These are phyloP conservation scores for Articulospora tetracladia DNA, from an alignment of 495 filamentous ascomycete species.

Conservation along the genomic window DNA sequence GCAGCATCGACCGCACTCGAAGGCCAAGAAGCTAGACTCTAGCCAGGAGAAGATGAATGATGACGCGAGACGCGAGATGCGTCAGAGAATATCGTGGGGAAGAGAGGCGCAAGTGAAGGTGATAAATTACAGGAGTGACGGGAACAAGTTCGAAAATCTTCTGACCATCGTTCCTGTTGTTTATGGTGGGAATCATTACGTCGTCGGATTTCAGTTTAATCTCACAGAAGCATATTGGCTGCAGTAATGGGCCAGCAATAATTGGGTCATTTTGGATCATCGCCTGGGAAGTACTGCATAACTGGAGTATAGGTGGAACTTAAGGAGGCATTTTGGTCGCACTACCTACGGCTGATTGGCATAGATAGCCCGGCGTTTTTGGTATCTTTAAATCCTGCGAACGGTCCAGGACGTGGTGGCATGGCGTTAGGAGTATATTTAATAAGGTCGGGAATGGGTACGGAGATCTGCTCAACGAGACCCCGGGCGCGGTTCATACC, in stretches of 20 bases:
- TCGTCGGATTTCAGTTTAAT: slow-evolving; percentile 42
- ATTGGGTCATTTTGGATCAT: not conserved
- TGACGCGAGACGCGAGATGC: slow-evolving; percentile 34
- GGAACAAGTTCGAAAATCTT: slow-evolving; percentile 40
- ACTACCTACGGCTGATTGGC: not conserved
- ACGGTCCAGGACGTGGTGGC: not conserved
- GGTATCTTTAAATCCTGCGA: not conserved
- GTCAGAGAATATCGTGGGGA: slow-evolving; percentile 32
- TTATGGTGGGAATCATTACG: slow-evolving; percentile 23
- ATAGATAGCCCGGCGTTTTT: not conserved
- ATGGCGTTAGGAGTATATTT: not conserved
- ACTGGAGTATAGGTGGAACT: not conserved
- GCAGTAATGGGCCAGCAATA: not conserved
- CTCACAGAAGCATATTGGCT: not conserved
- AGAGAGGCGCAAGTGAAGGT: slow-evolving; percentile 40
- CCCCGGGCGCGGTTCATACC: no score
- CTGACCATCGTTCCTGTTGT: slow-evolving; percentile 44
- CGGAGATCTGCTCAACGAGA: no score
- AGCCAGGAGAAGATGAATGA: slow-evolving; percentile 31
- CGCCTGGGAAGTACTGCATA: not conserved
- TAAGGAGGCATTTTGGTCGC: not conserved
- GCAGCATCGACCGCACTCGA: slow-evolving; percentile 35
- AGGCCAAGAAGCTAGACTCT: slow-evolving; percentile 22
- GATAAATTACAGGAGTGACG: slow-evolving; percentile 46
- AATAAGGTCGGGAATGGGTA: not conserved